A percentile compares a stretch with the other conserved stretches of the same genome.
Conservation (phyloP, 1,284 basidiomycete genomes). For the Malassezia furfur region DNA sequence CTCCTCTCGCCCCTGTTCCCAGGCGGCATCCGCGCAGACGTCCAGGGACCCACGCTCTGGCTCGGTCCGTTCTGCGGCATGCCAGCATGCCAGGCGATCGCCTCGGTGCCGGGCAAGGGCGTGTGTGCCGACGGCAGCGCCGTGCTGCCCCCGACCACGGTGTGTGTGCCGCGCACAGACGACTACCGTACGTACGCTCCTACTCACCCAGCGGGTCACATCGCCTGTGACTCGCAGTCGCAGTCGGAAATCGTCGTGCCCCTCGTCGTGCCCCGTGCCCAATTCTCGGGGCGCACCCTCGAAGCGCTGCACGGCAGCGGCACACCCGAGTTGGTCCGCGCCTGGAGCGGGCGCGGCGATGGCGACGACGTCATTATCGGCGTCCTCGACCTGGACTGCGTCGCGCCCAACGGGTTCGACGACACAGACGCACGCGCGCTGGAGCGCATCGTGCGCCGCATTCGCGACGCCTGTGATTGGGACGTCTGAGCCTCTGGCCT, state of each 20-base stretch:
- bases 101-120: constrained; percentile 39
- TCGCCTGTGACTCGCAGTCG: constrained; percentile 49
- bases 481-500: not conserved
- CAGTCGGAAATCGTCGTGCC: constrained; percentile 49
- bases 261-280: constrained; percentile 28
- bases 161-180: constrained; percentile 47
- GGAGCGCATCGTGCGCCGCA: constrained; percentile 34
- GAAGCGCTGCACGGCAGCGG: constrained; percentile 17
- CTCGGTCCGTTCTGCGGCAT: constrained; percentile 50
- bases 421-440: constrained; percentile 43
- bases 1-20: constrained; percentile 47
- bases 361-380: constrained; percentile 44
- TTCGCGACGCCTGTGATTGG: constrained; percentile 21
- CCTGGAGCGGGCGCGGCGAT: constrained; percentile 36
- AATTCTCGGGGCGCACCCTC: constrained; percentile 19
- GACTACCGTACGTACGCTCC: constrained; percentile 26
- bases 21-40: constrained; percentile 11
- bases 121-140: constrained; percentile 48
- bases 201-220: constrained; percentile 43
- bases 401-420: constrained; percentile 44
- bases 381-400: constrained; percentile 50
- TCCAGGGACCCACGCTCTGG: constrained; percentile 30
- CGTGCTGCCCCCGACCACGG: constrained; percentile 33
- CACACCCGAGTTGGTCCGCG: constrained; percentile 15
- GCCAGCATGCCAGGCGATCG: constrained; percentile 49